Conservation (phyloP, 352 stramenopile genomes). For the Blastocystis sp. region DNA sequence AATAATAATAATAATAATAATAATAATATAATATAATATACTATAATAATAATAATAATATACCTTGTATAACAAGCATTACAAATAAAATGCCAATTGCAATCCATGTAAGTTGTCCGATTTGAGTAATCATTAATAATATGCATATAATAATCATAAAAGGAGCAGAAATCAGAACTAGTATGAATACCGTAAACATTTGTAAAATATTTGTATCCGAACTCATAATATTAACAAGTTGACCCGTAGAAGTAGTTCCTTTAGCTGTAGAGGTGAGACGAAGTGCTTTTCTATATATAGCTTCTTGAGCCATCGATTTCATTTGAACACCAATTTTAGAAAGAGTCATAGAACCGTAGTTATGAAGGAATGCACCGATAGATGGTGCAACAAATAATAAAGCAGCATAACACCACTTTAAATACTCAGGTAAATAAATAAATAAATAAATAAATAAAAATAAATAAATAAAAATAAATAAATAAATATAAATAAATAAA, state of each 20-base stretch:
- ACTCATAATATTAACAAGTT: constrained; percentile 40
- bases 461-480: no score
- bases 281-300: constrained; percentile 51
- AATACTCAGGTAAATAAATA: no score
- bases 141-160: constrained; percentile 17
- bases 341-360: no score
- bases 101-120: constrained; percentile 6
- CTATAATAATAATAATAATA: no score
- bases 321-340: constrained; percentile 13
- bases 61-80: neutral
- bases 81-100: constrained; percentile 8
- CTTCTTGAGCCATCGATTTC: constrained; percentile 19
- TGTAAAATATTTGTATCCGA: constrained; percentile 6
- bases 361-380: no score
- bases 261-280: constrained; percentile 42
- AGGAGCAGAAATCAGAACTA: constrained; percentile 6
- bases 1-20: no score
- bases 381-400: no score
- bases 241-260: constrained; percentile 36
- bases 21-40: no score
- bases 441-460: no score
- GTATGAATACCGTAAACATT: neutral
- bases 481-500: no score
- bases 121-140: neutral
- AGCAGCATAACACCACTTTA: no score